phyloP scores from a whole-genome alignment of 306 rosid species.

The Aeschynomene evenia region DNA sequence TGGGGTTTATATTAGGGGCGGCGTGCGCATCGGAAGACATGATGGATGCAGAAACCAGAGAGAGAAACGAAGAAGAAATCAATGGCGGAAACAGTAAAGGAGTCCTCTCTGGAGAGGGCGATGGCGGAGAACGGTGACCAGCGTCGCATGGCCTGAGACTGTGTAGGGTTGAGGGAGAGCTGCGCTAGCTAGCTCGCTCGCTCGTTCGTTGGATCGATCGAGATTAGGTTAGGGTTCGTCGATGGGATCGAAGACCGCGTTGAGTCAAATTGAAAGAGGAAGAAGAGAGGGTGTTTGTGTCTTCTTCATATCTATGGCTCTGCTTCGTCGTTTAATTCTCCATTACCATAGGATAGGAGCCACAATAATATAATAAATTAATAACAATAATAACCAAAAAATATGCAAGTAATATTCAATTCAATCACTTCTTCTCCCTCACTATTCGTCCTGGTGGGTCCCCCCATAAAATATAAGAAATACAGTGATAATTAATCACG shows the following conservation, averaged over 20 bases:
- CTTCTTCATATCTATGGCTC: background rate
- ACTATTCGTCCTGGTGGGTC: too few relatives aligned
- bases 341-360: background rate
- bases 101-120: constrained; percentile 74
- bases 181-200: constrained; percentile 16
- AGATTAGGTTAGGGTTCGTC: background rate
- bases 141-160: constrained; percentile 76
- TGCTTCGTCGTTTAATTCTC: background rate
- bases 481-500: too few relatives aligned
- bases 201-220: background rate
- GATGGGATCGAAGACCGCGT: background rate
- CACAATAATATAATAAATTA: too few relatives aligned
- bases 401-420: too few relatives aligned
- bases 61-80: background rate
- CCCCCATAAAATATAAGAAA: too few relatives aligned
- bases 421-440: background rate
- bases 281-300: background rate
- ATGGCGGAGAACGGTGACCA: constrained; percentile 51
- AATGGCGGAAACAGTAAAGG: constrained; percentile 17
- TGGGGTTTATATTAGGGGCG: constrained; percentile 51
- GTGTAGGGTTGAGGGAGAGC: background rate
- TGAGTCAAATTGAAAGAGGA: background rate
- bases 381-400: too few relatives aligned
- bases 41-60: constrained; percentile 1
- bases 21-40: constrained; percentile 55